These are phyloP conservation scores for Talaromyces islandicus DNA, from an alignment of 2,329 filamentous ascomycete species.

Conservation along the genomic window DNA sequence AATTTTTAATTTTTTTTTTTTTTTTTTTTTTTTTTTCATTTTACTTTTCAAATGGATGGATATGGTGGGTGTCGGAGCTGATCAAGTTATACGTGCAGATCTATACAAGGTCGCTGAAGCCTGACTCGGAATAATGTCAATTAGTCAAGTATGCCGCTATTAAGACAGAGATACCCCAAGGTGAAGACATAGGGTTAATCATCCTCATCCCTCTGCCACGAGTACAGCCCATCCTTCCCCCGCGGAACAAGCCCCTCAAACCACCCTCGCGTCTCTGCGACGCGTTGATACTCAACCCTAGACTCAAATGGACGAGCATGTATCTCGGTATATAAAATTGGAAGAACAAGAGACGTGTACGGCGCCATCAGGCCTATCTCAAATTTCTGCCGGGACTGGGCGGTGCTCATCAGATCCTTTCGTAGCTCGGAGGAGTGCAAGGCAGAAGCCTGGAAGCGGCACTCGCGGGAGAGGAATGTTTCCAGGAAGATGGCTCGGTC, in stretches of 20 bases:
- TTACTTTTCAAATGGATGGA: background rate
- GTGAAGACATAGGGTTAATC: background rate
- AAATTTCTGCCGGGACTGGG: background rate
- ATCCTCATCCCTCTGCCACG: background rate
- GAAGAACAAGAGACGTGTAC: background rate
- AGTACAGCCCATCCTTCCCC: slow-evolving; percentile 1
- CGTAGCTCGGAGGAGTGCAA: background rate
- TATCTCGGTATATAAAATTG: background rate
- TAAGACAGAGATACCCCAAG: no score
- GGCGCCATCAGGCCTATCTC: slow-evolving; percentile 1
- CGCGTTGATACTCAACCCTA: background rate
- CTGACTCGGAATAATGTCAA: no score
- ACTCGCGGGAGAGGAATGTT: background rate
- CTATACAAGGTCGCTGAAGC: no score
- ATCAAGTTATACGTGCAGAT: no score
- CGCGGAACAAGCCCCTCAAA: background rate
- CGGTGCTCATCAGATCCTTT: background rate
- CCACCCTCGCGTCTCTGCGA: background rate
- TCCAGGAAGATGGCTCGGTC: background rate
- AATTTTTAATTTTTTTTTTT: background rate
- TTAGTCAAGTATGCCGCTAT: no score
- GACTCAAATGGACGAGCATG: background rate
- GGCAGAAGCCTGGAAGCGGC: background rate
- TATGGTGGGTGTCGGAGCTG: background rate
- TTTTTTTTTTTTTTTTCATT: background rate